Conservation (phyloP, 2,329 filamentous ascomycete species). For the Penicillium hordei region DNA sequence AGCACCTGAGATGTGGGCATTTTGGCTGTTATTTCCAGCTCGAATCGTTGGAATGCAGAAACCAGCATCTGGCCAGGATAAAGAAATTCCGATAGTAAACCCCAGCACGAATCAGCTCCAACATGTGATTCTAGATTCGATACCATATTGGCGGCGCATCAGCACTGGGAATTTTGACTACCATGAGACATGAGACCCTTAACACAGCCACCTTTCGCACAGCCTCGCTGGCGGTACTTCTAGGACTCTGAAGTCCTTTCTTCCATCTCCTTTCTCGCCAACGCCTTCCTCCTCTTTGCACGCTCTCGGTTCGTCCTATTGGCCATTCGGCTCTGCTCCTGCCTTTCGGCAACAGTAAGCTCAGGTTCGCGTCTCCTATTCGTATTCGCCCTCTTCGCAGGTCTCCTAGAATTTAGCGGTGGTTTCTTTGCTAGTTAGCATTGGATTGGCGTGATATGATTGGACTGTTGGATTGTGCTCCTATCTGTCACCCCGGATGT, state of each 20-base stretch:
- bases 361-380: neutral
- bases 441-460: no score
- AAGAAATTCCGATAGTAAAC: neutral
- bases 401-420: no score
- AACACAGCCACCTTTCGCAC: neutral
- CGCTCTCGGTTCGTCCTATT: neutral
- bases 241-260: neutral
- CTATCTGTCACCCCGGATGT: no score
- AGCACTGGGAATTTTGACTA: neutral
- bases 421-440: no score
- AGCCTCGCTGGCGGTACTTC: neutral
- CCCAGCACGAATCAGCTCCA: neutral
- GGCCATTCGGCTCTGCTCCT: neutral
- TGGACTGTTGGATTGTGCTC: no score
- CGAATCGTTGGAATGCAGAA: neutral
- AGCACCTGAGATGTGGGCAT: neutral
- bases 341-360: neutral
- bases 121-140: neutral
- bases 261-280: neutral
- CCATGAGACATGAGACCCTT: no score
- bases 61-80: neutral
- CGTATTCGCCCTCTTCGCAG: neutral
- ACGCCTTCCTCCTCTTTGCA: neutral
- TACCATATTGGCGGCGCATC: neutral
- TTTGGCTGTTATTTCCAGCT: neutral